A percentile compares a stretch with the other conserved stretches of the same genome.
These are phyloP conservation scores for Capsella bursapastoris DNA, from an alignment of 345 rosid species.

Conservation along the genomic window DNA sequence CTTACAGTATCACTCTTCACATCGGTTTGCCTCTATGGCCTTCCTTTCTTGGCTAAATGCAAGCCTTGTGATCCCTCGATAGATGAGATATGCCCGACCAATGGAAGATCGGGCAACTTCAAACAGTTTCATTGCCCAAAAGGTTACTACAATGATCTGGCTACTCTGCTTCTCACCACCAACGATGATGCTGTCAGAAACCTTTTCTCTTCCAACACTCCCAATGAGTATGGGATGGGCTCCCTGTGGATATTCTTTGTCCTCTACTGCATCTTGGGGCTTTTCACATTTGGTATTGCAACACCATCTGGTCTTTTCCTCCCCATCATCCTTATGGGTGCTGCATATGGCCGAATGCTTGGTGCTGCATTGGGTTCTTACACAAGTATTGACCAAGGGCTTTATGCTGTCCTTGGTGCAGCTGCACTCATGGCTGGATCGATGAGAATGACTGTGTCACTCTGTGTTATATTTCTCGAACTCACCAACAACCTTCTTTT, in stretches of 20 bases:
- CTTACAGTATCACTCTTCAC: slow-evolving; percentile 77
- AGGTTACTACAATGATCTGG: slow-evolving; percentile 89
- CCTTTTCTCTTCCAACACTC: slow-evolving; percentile 77
- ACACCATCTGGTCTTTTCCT: slow-evolving; percentile 96
- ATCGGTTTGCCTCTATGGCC: slow-evolving; percentile 73
- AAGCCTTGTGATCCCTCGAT: slow-evolving; percentile 60
- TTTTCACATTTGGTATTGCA: slow-evolving; percentile 89
- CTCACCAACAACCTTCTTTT: slow-evolving; percentile 89
- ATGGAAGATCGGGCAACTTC: slow-evolving; percentile 73
- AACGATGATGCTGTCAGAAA: slow-evolving; percentile 93
- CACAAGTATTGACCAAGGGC: slow-evolving; percentile 85
- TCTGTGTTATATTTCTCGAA: slow-evolving; percentile 92
- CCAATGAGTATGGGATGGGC: slow-evolving; percentile 56
- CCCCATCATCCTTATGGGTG: slow-evolving; percentile 89
- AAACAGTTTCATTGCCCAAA: slow-evolving; percentile 89
- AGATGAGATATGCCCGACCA: slow-evolving; percentile 67
- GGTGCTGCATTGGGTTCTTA: slow-evolving; percentile 74
- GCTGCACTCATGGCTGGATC: slow-evolving; percentile 98
- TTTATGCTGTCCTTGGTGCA: slow-evolving; percentile 94
- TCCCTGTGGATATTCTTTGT: slow-evolving; percentile 75
- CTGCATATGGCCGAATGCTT: slow-evolving; percentile 86
- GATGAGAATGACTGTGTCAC: slow-evolving; percentile 98
- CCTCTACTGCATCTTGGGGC: slow-evolving; percentile 74
- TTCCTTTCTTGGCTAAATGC: slow-evolving; percentile 85
- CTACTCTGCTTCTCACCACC: slow-evolving; percentile 86